Conservation (phyloP, 192 early-diverging fungal genomes). For the Coemansia sp. region DNA sequence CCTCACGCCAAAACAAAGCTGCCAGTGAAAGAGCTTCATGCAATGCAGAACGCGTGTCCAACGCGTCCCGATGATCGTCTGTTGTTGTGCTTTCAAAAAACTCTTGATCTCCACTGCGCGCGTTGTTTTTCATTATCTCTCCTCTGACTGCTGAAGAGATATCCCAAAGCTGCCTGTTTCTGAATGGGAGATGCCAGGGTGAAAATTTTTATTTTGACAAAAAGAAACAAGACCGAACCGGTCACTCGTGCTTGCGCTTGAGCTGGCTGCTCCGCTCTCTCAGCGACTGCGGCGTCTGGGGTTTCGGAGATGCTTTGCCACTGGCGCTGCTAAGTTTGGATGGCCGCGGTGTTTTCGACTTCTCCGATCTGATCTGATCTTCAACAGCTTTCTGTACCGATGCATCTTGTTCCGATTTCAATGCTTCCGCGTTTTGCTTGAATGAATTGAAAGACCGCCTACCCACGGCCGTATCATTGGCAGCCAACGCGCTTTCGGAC, state of each 20-base stretch:
- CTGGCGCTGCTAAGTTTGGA: not conserved
- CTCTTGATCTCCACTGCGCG: too few species aligned
- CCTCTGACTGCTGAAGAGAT: not conserved
- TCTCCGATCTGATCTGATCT: conserved; percentile 1
- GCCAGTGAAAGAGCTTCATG: not conserved
- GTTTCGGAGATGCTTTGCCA: not conserved
- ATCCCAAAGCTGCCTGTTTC: too few species aligned
- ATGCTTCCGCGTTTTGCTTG: conserved; percentile 29
- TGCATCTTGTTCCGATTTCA: conserved; percentile 14
- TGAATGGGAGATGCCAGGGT: not conserved
- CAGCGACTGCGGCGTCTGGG: conserved; percentile 7
- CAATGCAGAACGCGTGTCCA: not conserved
- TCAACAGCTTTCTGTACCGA: not conserved
- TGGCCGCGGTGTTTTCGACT: not conserved
- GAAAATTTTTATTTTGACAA: not conserved
- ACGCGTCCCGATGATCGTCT: not conserved
- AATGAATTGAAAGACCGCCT: conserved; percentile 47
- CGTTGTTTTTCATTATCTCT: not conserved
- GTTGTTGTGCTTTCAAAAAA: not conserved
- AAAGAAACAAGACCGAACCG: not conserved
- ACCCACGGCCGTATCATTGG: not conserved
- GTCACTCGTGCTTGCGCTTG: conserved; percentile 33
- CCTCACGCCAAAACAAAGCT: not conserved
- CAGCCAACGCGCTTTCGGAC: conserved; percentile 8
- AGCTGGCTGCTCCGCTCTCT: conserved; percentile 20